phyloP scores from a whole-genome alignment of 192 early-diverging fungal species.

The Geranomyces variabilis region DNA sequence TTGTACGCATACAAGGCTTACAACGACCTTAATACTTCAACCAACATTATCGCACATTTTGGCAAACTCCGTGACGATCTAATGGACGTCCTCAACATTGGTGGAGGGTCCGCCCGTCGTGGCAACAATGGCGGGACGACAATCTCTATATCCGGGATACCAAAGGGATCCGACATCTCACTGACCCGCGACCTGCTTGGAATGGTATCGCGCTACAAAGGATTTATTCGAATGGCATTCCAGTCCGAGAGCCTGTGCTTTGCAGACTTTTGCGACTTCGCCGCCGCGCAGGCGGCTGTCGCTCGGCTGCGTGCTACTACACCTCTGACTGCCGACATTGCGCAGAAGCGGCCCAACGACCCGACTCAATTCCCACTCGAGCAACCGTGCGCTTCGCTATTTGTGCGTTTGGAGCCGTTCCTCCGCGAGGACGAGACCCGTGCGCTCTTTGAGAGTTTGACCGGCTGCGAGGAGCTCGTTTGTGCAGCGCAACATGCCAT shows the following conservation, averaged over 20 bases:
- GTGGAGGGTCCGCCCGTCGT: not conserved
- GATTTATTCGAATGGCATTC: slow-evolving; percentile 23
- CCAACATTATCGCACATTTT: slow-evolving; percentile 27
- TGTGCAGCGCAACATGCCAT: slow-evolving; percentile 15
- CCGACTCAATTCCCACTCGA: slow-evolving; percentile 28
- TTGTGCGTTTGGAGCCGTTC: slow-evolving; percentile 32
- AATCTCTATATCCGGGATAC: slow-evolving; percentile 2
- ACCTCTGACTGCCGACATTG: slow-evolving; percentile 2
- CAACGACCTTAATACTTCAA: slow-evolving; percentile 15
- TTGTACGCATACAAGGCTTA: slow-evolving; percentile 10
- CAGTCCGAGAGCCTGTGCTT: slow-evolving; percentile 7
- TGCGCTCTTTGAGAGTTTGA: slow-evolving; percentile 16
- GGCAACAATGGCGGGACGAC: not conserved
- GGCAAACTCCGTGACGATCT: not conserved
- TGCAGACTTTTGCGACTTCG: slow-evolving; percentile 26
- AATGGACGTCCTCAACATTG: not conserved
- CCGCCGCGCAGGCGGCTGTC: slow-evolving; percentile 10
- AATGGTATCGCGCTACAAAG: slow-evolving; percentile 17
- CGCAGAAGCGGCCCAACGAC: slow-evolving; percentile 13
- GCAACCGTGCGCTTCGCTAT: slow-evolving; percentile 11
- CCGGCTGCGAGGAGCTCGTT: slow-evolving; percentile 19
- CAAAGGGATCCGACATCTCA: slow-evolving; percentile 1
- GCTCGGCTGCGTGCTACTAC: slow-evolving; percentile 19
- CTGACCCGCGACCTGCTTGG: slow-evolving; percentile 3
- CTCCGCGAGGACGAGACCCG: slow-evolving; percentile 6